phyloP scores from a whole-genome alignment of 2,329 filamentous ascomycete genomes.

The Hypomyces perniciosus region DNA sequence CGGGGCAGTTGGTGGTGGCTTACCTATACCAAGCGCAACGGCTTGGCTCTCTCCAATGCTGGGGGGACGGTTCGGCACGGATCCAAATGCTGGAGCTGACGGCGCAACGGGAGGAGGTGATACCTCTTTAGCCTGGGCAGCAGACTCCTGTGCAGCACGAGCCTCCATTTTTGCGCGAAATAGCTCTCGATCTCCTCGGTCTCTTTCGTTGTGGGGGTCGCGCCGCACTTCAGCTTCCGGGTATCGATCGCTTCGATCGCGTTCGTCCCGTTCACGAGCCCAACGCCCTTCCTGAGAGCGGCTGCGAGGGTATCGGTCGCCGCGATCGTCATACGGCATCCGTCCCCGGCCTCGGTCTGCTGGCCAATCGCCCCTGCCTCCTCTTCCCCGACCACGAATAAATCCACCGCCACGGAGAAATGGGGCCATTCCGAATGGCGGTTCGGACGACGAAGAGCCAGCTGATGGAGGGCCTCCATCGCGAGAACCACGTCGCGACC shows the following conservation, averaged over 20 bases:
- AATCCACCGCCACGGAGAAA: slow-evolving; percentile 53
- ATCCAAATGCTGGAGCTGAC: slow-evolving; percentile 53
- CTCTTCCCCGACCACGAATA: slow-evolving; percentile 47
- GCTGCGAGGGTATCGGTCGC: slow-evolving; percentile 57
- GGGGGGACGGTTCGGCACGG: slow-evolving; percentile 43
- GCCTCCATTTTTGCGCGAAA: slow-evolving; percentile 45
- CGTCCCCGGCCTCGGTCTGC: slow-evolving; percentile 48
- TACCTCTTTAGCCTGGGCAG: slow-evolving; percentile 42
- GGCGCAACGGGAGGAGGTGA: slow-evolving; percentile 54
- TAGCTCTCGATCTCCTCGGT: slow-evolving; percentile 39
- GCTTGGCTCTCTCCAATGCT: slow-evolving; percentile 26
- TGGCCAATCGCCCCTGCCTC: slow-evolving; percentile 36
- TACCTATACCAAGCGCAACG: slow-evolving; percentile 31
- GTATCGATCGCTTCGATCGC: slow-evolving; percentile 41
- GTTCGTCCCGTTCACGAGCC: slow-evolving; percentile 50
- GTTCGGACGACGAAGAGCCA: slow-evolving; percentile 64
- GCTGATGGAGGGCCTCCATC: slow-evolving; percentile 65
- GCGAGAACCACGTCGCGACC: slow-evolving; percentile 62
- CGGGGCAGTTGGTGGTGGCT: slow-evolving; percentile 48
- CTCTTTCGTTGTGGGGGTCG: slow-evolving; percentile 43
- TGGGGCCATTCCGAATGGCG: slow-evolving; percentile 47
- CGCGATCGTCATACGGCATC: slow-evolving; percentile 54
- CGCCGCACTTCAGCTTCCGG: slow-evolving; percentile 34
- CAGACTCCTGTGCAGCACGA: slow-evolving; percentile 45
- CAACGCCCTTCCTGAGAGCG: slow-evolving; percentile 60